Conservation (phyloP, 805 yeast genomes). For the Lachancea lanzarotensis region DNA sequence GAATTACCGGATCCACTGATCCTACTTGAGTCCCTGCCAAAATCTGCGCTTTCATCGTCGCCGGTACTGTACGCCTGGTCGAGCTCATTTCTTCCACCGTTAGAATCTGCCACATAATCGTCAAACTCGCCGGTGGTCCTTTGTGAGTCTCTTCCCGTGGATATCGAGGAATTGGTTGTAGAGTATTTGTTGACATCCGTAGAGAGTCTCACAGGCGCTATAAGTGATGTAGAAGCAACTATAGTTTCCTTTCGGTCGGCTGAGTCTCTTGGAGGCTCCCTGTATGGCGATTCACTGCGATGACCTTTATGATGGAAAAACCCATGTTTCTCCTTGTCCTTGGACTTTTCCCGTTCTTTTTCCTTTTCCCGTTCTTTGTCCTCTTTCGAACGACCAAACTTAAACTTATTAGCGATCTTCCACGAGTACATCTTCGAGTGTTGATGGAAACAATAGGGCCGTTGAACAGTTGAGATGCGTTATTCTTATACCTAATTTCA, state of each 20-base stretch:
- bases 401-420: slow-evolving; percentile 28
- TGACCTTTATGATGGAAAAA: slow-evolving; percentile 10
- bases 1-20: not conserved
- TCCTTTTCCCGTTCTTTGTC: slow-evolving; percentile 24
- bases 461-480: no score
- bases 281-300: slow-evolving; percentile 5
- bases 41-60: not conserved
- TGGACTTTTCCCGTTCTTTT: slow-evolving; percentile 13
- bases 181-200: slow-evolving; percentile 13
- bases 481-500: no score
- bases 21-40: not conserved
- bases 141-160: slow-evolving; percentile 16
- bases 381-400: slow-evolving; percentile 31
- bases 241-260: slow-evolving; percentile 27
- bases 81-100: not conserved
- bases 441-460: not conserved
- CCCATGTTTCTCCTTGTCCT: slow-evolving; percentile 13
- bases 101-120: not conserved
- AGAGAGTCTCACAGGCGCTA: slow-evolving; percentile 24
- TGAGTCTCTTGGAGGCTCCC: slow-evolving; percentile 10
- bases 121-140: slow-evolving; percentile 1
- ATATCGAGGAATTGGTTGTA: slow-evolving; percentile 14
- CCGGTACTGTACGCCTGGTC: not conserved
- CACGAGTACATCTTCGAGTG: slow-evolving; percentile 25
- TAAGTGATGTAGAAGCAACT: slow-evolving; percentile 24